Evolutionary conservation across 805 yeast genomes (phyloP).

Genomic region (Schwanniomyces pseudopolymorphus): DNA sequence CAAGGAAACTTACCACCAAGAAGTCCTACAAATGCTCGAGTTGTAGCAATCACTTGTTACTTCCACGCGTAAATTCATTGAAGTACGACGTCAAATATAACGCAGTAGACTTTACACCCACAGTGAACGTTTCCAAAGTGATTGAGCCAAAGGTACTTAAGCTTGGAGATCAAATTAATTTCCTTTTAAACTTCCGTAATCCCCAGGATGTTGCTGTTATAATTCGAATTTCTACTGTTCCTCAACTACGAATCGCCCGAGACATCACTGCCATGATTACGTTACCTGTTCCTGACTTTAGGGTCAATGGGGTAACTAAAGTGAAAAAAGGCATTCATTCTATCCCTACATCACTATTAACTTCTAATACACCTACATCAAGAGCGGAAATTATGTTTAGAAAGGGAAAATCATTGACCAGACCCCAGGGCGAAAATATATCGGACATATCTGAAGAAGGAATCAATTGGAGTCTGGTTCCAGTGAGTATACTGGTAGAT

Average conservation of each 20-base stretch:
- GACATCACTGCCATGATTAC: constrained; percentile 12
- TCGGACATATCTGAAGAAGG: constrained; percentile 21
- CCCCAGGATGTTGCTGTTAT: constrained; percentile 23
- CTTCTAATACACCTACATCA: constrained; percentile 25
- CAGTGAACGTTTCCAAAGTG: constrained; percentile 18
- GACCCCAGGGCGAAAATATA: not conserved
- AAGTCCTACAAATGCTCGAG: constrained; percentile 23
- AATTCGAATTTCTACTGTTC: constrained; percentile 24
- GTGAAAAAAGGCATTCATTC: constrained; percentile 24
- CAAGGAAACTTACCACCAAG: constrained; percentile 25
- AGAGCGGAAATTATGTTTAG: constrained; percentile 32
- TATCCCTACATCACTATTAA: constrained; percentile 35
- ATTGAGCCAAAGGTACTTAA: constrained; percentile 6
- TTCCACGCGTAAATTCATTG: constrained; percentile 28
- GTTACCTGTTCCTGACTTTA: constrained; percentile 25
- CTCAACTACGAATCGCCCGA: constrained; percentile 8
- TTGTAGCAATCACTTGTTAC: constrained; percentile 26
- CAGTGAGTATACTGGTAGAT: constrained; percentile 14
- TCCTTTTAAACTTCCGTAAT: constrained; percentile 30
- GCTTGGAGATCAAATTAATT: constrained; percentile 13
- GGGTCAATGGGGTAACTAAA: constrained; percentile 17
- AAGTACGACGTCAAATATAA: constrained; percentile 30
- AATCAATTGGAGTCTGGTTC: constrained; percentile 36
- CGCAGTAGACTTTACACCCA: constrained; percentile 36
- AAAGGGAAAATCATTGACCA: constrained; percentile 9